Conservation (phyloP, 441 rosid genomes). For the Euphorbia schlechtendalii region DNA sequence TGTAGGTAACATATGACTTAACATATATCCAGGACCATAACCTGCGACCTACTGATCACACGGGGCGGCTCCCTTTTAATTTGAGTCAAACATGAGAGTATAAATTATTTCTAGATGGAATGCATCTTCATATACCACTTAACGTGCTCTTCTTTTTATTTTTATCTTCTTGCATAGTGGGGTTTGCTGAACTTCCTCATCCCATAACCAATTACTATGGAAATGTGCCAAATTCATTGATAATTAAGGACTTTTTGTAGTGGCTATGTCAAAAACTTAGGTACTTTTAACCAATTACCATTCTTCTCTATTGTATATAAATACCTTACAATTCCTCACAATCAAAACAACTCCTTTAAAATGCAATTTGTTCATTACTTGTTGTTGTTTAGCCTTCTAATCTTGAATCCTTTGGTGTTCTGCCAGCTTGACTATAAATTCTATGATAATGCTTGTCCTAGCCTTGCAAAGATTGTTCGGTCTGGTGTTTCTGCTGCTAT, state of each 20-base stretch:
- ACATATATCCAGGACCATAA: too few relatives aligned
- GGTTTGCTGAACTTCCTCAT: conserved; percentile 18
- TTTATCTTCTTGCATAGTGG: conserved; percentile 17
- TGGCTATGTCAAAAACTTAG: conserved; percentile 25
- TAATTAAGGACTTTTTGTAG: conserved; percentile 21
- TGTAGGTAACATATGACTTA: too few relatives aligned
- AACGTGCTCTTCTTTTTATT: not conserved
- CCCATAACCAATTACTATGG: conserved; percentile 19
- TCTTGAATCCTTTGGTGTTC: conserved; percentile 25
- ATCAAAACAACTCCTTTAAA: not conserved
- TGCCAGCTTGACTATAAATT: conserved; percentile 49
- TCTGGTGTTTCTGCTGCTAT: conserved; percentile 43
- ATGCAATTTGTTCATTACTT: conserved; percentile 19
- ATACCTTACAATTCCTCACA: too few relatives aligned
- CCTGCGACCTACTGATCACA: too few relatives aligned
- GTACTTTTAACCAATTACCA: not conserved
- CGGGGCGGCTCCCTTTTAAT: too few relatives aligned
- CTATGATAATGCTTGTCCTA: conserved; percentile 45
- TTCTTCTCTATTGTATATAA: conserved; percentile 27
- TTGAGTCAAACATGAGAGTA: conserved; percentile 36
- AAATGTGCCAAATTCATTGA: conserved; percentile 36
- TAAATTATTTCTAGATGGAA: conserved; percentile 21
- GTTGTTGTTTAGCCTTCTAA: conserved; percentile 21
- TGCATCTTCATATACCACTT: conserved; percentile 32
- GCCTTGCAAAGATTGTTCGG: conserved; percentile 31